Conservation (phyloP, 192 early-diverging fungal genomes). For the Cetraspora pellucida region DNA sequence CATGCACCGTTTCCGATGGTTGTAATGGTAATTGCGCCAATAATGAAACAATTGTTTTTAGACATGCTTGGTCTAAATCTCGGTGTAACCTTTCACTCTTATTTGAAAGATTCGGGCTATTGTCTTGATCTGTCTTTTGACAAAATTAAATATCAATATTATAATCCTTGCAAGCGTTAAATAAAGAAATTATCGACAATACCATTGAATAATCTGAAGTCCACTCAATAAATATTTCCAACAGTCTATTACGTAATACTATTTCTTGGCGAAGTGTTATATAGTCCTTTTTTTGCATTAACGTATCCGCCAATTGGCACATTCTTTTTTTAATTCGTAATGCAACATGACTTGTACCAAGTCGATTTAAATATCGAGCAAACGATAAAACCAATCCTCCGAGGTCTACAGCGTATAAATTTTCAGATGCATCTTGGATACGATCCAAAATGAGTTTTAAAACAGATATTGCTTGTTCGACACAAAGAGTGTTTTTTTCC, state of each 20-base stretch:
- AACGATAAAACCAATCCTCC: slow-evolving; percentile 66
- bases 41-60: slow-evolving; percentile 74
- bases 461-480: slow-evolving; percentile 75
- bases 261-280: slow-evolving; percentile 75
- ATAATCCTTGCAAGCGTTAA: too few relatives aligned
- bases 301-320: slow-evolving; percentile 73
- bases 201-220: slow-evolving; percentile 71
- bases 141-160: background rate
- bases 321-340: slow-evolving; percentile 75
- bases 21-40: slow-evolving; percentile 75
- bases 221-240: slow-evolving; percentile 77
- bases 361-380: slow-evolving; percentile 69
- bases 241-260: slow-evolving; percentile 67
- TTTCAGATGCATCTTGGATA: slow-evolving; percentile 59
- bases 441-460: slow-evolving; percentile 75
- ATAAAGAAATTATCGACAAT: slow-evolving; percentile 8
- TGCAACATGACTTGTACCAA: slow-evolving; percentile 56
- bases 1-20: slow-evolving; percentile 58
- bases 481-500: slow-evolving; percentile 68
- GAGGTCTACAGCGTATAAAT: slow-evolving; percentile 69
- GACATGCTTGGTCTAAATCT: slow-evolving; percentile 76
- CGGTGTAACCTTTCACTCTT: slow-evolving; percentile 66
- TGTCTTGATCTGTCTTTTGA: slow-evolving; percentile 43
- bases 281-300: slow-evolving; percentile 75
- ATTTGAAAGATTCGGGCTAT: slow-evolving; percentile 41